These are phyloP conservation scores for Scorias spongiosa DNA, from an alignment of 2,329 filamentous ascomycete species.

Conservation along the genomic window DNA sequence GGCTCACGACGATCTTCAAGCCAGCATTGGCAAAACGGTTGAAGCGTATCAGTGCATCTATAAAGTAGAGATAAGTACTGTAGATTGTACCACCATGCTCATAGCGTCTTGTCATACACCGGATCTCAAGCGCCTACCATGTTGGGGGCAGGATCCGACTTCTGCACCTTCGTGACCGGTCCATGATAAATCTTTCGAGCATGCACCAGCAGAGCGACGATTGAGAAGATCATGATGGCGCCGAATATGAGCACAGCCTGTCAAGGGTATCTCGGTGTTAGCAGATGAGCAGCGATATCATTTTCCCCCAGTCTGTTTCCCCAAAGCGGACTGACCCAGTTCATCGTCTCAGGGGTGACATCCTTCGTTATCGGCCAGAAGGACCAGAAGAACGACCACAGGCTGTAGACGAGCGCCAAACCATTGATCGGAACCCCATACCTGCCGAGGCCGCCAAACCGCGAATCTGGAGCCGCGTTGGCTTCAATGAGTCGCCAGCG, in stretches of 20 bases:
- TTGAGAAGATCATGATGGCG: constrained; percentile 6
- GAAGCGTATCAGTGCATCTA: too few species aligned
- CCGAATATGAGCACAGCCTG: constrained; percentile 15
- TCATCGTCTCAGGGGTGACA: constrained; percentile 11
- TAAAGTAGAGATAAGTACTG: too few species aligned
- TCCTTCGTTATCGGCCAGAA: constrained; percentile 13
- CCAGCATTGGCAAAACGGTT: too few species aligned
- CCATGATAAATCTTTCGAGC: constrained; percentile 9
- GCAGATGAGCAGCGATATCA: too few species aligned
- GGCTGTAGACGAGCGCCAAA: constrained; percentile 10
- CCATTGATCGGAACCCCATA: constrained; percentile 13
- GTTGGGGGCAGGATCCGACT: not conserved
- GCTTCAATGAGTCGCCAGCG: constrained; percentile 6
- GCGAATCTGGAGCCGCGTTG: constrained; percentile 7
- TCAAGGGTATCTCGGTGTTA: constrained; percentile 1
- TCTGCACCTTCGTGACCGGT: constrained; percentile 7
- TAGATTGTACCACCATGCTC: too few species aligned
- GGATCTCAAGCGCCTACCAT: not conserved
- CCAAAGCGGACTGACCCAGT: not conserved
- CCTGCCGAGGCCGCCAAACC: constrained; percentile 8
- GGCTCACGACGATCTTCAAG: too few species aligned
- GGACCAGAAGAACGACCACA: constrained; percentile 4
- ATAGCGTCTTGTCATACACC: too few species aligned
- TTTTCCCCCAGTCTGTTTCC: too few species aligned
- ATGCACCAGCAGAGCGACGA: constrained; percentile 5